Conservation (phyloP, 2,329 filamentous ascomycete genomes). For the Graphiopsis chlorocephala region DNA sequence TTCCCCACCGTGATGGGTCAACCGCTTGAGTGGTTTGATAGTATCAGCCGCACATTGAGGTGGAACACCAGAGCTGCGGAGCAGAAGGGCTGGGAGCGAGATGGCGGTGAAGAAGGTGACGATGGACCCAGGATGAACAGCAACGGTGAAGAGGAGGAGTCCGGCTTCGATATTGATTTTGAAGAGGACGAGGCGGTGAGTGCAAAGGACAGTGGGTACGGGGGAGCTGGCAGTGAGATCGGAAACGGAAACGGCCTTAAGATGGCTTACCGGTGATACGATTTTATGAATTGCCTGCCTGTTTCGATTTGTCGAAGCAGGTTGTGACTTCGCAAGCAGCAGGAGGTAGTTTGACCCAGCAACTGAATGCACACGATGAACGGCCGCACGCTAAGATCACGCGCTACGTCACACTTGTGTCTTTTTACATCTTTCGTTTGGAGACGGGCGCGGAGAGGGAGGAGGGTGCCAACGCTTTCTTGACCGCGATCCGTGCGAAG, state of each 20-base stretch:
- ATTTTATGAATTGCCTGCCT: not conserved
- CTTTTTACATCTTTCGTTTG: not conserved
- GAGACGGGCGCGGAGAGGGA: not conserved
- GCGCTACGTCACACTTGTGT: not conserved
- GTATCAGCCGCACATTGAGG: conserved; percentile 82
- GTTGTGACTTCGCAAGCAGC: not conserved
- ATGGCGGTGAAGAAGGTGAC: conserved; percentile 54
- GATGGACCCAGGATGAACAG: conserved; percentile 34
- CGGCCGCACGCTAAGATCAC: not conserved
- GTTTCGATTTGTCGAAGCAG: not conserved
- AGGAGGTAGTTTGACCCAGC: not conserved
- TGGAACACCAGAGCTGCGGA: conserved; percentile 94
- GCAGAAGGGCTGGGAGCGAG: conserved; percentile 74
- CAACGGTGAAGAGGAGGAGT: conserved; percentile 47
- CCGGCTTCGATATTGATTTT: conserved; percentile 92
- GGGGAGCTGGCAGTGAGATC: conserved; percentile 22
- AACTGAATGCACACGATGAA: not conserved
- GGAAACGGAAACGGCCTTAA: conserved; percentile 19
- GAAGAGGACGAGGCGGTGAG: conserved; percentile 55
- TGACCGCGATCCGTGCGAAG: not conserved
- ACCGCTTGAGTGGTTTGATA: conserved; percentile 94
- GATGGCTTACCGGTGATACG: conserved; percentile 7
- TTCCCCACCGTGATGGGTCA: conserved; percentile 94
- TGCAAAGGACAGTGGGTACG: conserved; percentile 32
- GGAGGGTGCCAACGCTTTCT: not conserved